These are phyloP conservation scores for Rhytidiadelphus loreus DNA, from an alignment of 225 moss, liverwort and hornwort genomes.

Conservation along the genomic window DNA sequence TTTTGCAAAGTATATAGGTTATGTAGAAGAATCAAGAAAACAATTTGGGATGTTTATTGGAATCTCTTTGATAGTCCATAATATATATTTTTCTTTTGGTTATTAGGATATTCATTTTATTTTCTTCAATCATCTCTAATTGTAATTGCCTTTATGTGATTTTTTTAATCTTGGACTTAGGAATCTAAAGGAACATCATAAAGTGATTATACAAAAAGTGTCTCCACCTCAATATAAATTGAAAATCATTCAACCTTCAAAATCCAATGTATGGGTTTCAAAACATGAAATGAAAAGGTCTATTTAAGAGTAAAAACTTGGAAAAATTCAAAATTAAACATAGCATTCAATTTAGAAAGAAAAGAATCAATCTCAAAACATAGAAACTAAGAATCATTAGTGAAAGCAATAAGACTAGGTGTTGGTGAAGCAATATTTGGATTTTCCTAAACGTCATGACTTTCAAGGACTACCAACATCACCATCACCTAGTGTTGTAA, in stretches of 20 bases:
- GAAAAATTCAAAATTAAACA: background rate
- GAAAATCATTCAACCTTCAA: no score
- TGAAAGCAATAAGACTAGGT: background rate
- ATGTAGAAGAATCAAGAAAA: background rate
- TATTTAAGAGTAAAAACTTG: background rate
- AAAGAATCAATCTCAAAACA: background rate
- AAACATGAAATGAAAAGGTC: background rate
- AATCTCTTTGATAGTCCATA: background rate
- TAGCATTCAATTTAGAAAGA: background rate
- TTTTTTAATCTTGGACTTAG: background rate
- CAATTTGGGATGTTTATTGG: fast-evolving
- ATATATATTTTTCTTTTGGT: background rate
- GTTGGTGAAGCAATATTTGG: background rate
- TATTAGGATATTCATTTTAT: no score
- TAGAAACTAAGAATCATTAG: background rate
- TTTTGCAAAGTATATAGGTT: background rate
- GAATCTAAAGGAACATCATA: fast-evolving
- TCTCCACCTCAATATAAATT: background rate
- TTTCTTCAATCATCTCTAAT: background rate
- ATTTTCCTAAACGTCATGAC: background rate
- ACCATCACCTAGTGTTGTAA: background rate
- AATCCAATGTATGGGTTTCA: background rate
- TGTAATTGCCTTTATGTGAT: background rate
- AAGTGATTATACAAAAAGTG: background rate
- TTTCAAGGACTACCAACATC: background rate